These are phyloP conservation scores for Cryptococcus sp. DNA, from an alignment of 1,284 basidiomycete species.

Conservation along the genomic window DNA sequence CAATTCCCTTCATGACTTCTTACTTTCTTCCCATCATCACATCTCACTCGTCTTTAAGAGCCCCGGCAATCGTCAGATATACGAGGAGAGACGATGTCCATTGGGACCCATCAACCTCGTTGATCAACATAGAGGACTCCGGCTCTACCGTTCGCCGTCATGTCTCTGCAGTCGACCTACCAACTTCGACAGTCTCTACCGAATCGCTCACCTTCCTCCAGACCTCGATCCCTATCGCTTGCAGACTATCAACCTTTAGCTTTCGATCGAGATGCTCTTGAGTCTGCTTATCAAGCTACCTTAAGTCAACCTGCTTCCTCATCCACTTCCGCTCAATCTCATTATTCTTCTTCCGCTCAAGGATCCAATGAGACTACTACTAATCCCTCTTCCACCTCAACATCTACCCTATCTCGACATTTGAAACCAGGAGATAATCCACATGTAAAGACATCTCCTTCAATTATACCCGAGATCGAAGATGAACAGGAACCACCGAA, in stretches of 20 bases:
- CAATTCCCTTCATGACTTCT: too few species aligned
- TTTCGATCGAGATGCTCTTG: slow-evolving; percentile 29
- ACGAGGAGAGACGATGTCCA: too few species aligned
- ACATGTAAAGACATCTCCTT: not conserved
- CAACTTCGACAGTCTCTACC: slow-evolving; percentile 21
- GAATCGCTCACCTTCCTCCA: slow-evolving; percentile 18
- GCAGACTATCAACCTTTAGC: slow-evolving; percentile 31
- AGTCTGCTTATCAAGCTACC: slow-evolving; percentile 21
- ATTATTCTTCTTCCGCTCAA: slow-evolving; percentile 6
- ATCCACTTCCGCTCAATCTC: slow-evolving; percentile 3
- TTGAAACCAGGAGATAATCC: slow-evolving; percentile 10
- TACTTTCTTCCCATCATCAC: too few species aligned
- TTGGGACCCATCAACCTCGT: too few species aligned
- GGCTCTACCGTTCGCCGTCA: not conserved
- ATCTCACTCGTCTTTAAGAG: too few species aligned
- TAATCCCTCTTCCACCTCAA: not conserved
- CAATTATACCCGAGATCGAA: not conserved
- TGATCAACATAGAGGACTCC: too few species aligned
- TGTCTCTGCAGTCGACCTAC: slow-evolving; percentile 1
- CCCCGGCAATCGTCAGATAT: too few species aligned
- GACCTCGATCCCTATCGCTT: slow-evolving; percentile 23
- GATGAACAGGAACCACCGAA: not conserved
- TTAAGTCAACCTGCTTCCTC: slow-evolving; percentile 9
- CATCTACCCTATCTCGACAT: slow-evolving; percentile 5
- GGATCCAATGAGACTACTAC: not conserved